A percentile compares a stretch with the other conserved stretches of the same genome.
Conservation (phyloP, 768 basidiomycete species). For the Leucocoprinus birnbaumii region DNA sequence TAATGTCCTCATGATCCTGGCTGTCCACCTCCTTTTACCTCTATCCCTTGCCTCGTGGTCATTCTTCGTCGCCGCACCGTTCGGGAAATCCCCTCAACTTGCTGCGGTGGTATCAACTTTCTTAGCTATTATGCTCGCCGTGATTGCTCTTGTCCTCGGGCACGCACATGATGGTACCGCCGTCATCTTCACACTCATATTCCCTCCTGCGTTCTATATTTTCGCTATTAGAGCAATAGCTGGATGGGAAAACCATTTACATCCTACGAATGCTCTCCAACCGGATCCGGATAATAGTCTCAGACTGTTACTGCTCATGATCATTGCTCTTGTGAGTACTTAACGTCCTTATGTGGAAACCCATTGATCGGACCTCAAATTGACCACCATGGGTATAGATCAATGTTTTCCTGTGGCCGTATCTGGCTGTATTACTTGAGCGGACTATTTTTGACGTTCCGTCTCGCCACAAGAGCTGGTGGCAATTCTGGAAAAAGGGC, state of each 20-base stretch:
- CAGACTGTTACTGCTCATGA: conserved; percentile 52
- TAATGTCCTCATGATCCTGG: conserved; percentile 55
- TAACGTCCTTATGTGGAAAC: background rate
- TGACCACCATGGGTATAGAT: conserved; percentile 37
- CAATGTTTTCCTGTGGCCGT: conserved; percentile 74
- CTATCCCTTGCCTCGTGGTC: conserved; percentile 69
- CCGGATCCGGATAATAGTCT: conserved; percentile 61
- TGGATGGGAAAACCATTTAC: conserved; percentile 61
- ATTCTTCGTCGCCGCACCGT: conserved; percentile 66
- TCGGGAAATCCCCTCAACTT: conserved; percentile 70
- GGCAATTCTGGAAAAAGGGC: conserved; percentile 32
- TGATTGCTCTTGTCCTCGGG: conserved; percentile 57
- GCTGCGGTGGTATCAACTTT: conserved; percentile 68
- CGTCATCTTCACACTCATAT: conserved; percentile 64
- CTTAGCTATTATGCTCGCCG: conserved; percentile 61
- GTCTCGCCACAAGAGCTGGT: conserved; percentile 26
- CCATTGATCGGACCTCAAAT: background rate
- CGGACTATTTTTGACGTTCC: conserved; percentile 57
- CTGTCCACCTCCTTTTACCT: conserved; percentile 65
- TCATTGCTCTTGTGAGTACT: conserved; percentile 58
- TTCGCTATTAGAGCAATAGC: conserved; percentile 67
- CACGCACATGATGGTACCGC: conserved; percentile 41
- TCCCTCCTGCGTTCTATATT: conserved; percentile 75
- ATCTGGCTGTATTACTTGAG: conserved; percentile 58
- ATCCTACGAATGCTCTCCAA: conserved; percentile 50